Evolutionary conservation across 1,139 yeast species (phyloP).

Genomic region (Nakaseomyces sp.): DNA sequence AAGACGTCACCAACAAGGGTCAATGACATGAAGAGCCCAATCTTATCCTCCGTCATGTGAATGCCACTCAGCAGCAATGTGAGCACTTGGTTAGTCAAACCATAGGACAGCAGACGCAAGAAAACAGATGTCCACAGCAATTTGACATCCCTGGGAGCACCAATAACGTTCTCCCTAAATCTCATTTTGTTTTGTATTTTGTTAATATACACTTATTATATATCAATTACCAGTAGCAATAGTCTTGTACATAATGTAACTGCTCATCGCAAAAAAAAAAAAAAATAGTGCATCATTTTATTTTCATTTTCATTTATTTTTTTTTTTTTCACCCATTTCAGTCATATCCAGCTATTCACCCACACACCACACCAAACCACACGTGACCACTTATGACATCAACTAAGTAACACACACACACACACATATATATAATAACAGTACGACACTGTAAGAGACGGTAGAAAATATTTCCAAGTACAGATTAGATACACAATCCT

Average conservation of each 20-base stretch:
- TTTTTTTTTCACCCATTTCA: too few species aligned
- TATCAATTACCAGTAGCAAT: too few species aligned
- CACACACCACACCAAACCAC: too few species aligned
- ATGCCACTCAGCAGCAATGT: conserved; percentile 57
- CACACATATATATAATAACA: too few species aligned
- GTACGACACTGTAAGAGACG: too few species aligned
- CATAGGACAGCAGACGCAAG: conserved; percentile 67
- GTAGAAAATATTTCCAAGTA: too few species aligned
- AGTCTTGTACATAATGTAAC: too few species aligned
- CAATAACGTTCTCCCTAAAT: conserved; percentile 10
- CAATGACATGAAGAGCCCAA: conserved; percentile 76
- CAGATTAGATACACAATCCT: background rate
- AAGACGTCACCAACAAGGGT: conserved; percentile 74
- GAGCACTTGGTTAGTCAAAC: conserved; percentile 71
- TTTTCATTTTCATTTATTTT: background rate
- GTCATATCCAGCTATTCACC: too few species aligned
- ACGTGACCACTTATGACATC: too few species aligned
- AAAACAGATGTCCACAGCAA: conserved; percentile 65
- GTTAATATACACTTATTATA: too few species aligned
- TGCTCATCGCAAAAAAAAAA: background rate
- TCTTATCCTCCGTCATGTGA: conserved; percentile 46
- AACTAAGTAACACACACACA: too few species aligned
- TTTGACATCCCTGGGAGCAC: conserved; percentile 44
- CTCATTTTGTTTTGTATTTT: too few species aligned
- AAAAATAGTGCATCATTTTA: background rate